Conservation (phyloP, 2,329 filamentous ascomycete genomes). For the Hymenoscyphus fraxineus region DNA sequence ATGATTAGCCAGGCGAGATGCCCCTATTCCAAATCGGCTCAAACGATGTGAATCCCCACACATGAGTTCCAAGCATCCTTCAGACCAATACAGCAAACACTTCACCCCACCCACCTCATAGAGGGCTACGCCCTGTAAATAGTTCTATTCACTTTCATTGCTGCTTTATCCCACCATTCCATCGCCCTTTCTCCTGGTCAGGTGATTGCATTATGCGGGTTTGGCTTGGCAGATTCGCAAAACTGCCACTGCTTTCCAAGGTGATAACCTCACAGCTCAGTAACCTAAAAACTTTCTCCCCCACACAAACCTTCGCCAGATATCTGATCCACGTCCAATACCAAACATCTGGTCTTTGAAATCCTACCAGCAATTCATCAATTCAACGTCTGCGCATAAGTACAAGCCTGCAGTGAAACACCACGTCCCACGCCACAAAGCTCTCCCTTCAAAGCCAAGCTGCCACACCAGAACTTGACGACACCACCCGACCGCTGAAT, state of each 20-base stretch:
- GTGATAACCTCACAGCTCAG: conserved; percentile 2
- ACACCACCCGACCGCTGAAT: conserved; percentile 6
- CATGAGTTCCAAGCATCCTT: too few species aligned
- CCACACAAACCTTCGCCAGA: conserved; percentile 18
- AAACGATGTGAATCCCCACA: too few species aligned
- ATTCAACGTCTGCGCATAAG: conserved; percentile 21
- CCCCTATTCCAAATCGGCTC: too few species aligned
- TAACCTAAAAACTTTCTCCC: conserved; percentile 12
- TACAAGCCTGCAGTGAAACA: conserved; percentile 13
- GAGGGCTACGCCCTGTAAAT: too few species aligned
- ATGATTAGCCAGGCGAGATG: too few species aligned
- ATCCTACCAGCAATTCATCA: conserved; percentile 17
- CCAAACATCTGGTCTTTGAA: conserved; percentile 11
- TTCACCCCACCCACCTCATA: too few species aligned
- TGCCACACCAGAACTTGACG: conserved; percentile 8
- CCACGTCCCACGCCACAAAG: not conserved
- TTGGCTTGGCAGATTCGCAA: conserved; percentile 3
- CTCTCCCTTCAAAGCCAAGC: not conserved
- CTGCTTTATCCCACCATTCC: not conserved
- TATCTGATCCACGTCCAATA: conserved; percentile 11
- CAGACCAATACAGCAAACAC: too few species aligned
- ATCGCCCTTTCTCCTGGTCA: not conserved
- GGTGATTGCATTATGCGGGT: not conserved
- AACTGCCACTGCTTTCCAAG: not conserved
- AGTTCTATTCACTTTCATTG: too few species aligned